A percentile compares a stretch with the other conserved stretches of the same genome.
Evolutionary conservation across 2,329 filamentous ascomycete genomes (phyloP).

Genomic region (Arachnomyces sp.): DNA sequence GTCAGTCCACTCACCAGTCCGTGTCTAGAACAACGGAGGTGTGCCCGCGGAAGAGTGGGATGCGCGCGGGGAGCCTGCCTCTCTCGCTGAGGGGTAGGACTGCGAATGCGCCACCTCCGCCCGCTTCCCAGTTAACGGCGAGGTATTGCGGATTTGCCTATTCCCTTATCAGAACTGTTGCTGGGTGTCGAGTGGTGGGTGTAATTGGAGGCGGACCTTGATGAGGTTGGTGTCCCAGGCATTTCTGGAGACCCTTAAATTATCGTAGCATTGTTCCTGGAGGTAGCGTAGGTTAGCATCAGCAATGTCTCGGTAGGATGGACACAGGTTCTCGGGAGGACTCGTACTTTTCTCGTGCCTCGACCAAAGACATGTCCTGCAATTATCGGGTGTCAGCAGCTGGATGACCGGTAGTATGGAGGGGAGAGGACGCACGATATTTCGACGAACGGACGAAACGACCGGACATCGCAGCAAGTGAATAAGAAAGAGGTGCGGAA

Average conservation of each 20-base stretch:
- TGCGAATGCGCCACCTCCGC: constrained; percentile 91
- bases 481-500: constrained; percentile 13
- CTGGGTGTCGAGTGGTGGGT: constrained; percentile 14
- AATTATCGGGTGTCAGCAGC: constrained; percentile 12
- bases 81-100: constrained; percentile 86
- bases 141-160: constrained; percentile 93
- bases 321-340: background rate
- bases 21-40: constrained; percentile 94
- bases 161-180: constrained; percentile 14
- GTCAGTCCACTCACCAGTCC: constrained; percentile 63
- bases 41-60: constrained; percentile 92
- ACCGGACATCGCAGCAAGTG: constrained; percentile 49
- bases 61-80: constrained; percentile 82
- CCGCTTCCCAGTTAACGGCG: constrained; percentile 96
- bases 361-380: constrained; percentile 97
- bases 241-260: constrained; percentile 93
- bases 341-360: constrained; percentile 67
- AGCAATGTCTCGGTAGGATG: constrained; percentile 1
- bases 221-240: constrained; percentile 98
- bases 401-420: constrained; percentile 4
- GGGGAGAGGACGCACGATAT: constrained; percentile 49
- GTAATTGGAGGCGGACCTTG: constrained; percentile 57
- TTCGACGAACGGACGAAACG: constrained; percentile 67
- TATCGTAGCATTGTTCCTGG: constrained; percentile 94
- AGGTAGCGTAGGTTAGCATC: constrained; percentile 6